Conservation (phyloP, 352 stramenopile genomes). For the Pythium monospermum region DNA sequence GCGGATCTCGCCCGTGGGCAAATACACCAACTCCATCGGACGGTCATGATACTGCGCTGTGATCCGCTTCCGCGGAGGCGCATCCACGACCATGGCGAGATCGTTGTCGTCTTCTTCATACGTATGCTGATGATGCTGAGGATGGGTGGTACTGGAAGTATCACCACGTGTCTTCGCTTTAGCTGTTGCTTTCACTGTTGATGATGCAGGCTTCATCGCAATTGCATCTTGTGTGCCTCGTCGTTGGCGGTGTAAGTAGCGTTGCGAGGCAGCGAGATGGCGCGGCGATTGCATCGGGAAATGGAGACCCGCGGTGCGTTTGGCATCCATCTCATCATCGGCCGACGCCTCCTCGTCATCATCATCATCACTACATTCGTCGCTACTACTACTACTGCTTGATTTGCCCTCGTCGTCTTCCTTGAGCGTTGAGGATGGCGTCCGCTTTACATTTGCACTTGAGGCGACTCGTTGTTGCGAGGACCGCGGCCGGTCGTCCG, state of each 20-base stretch:
- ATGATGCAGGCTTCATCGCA: too few species aligned
- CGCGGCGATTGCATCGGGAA: conserved; percentile 24
- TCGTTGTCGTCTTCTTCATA: background rate
- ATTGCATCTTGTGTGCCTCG: background rate
- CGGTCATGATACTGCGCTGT: conserved; percentile 7
- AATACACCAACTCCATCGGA: conserved; percentile 59
- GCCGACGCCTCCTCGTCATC: conserved; percentile 11
- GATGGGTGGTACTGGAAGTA: background rate
- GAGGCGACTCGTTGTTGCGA: background rate
- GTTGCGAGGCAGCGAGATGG: conserved; percentile 16
- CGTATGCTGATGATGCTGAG: background rate
- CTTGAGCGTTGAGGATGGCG: background rate
- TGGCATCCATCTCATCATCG: conserved; percentile 19
- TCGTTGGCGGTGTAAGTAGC: conserved; percentile 9
- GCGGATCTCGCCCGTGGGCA: conserved; percentile 59
- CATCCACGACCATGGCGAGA: background rate
- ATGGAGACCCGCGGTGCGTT: conserved; percentile 34
- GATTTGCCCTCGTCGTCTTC: conserved; percentile 10
- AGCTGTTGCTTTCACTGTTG: too few species aligned
- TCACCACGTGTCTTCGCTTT: background rate
- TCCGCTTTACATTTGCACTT: background rate
- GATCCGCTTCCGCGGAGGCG: conserved; percentile 2
- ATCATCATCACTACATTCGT: conserved; percentile 11
- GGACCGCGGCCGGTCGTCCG: background rate
- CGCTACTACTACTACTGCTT: conserved; percentile 1